These are phyloP conservation scores for Claviceps sp. DNA, from an alignment of 2,329 filamentous ascomycete genomes.

Conservation along the genomic window DNA sequence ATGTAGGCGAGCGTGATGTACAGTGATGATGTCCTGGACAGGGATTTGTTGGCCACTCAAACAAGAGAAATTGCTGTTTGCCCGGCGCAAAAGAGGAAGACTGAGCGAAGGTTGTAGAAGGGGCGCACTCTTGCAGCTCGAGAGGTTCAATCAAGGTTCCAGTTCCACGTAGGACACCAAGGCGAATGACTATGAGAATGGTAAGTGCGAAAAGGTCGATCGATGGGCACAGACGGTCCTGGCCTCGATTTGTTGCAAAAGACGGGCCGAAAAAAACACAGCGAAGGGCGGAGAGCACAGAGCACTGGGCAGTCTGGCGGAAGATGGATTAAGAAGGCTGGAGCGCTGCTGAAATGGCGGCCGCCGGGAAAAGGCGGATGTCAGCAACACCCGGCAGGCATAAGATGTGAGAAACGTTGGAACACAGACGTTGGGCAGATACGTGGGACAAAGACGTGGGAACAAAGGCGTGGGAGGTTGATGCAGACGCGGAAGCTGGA, in stretches of 20 bases:
- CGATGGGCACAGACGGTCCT: background rate
- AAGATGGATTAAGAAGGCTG: background rate
- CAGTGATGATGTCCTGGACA: background rate
- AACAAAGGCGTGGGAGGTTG: too few species aligned
- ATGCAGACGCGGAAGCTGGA: background rate
- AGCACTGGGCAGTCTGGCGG: conserved; percentile 4
- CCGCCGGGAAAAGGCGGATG: conserved; percentile 3
- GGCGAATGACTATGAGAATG: background rate
- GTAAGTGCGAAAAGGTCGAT: background rate
- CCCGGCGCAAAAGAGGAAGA: background rate
- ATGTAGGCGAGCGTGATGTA: background rate
- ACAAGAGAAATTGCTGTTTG: background rate
- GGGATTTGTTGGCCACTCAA: background rate
- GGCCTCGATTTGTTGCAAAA: background rate
- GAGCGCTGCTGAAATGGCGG: background rate
- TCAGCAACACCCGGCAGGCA: background rate
- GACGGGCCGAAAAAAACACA: conserved; percentile 5
- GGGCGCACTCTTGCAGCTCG: background rate
- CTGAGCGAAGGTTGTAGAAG: background rate
- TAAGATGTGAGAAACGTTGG: background rate
- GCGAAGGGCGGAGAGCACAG: conserved; percentile 13
- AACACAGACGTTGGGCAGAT: conserved; percentile 2
- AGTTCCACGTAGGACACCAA: background rate
- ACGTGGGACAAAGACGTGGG: conserved; percentile 1
- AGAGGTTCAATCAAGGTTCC: background rate